Evolutionary conservation across 1,139 yeast genomes (phyloP), one percentile per base, ranked within the genome.

Genomic region (Pichia sp.): DNA sequence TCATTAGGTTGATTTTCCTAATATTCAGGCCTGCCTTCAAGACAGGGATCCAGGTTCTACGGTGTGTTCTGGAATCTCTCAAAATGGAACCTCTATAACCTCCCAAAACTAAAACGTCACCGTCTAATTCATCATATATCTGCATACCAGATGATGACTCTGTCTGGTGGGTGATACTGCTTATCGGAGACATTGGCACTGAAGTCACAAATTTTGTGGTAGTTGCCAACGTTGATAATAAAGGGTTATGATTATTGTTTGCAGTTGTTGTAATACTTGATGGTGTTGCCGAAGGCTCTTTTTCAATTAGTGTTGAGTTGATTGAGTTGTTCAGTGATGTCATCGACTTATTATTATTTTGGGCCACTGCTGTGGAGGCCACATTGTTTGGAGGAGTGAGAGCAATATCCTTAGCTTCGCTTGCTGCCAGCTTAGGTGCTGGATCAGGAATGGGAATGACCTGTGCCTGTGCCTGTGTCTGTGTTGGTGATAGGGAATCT

Each of bases 21-120:
- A 90, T 73, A 62, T 88, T 84, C 54, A 91, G 77, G 0, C 97
- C 96, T 0, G 95, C 96, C 64, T 87, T 86, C 36, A 90, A 68
- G 33, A 68, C 69, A 0, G 97, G 97, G 38, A 91, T 81, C 97
- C 97, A 91, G 1, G 87, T 80, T 51, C 93, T 74, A 58, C 84
- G 80, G 17, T 75, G 72, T 0, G 95, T 85, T 38, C 74, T 75
- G 0, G 80, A 66, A 63, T 88, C 95, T 49, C 95, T 70, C 54
- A 91, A 70, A n/a, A 86, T 79, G 33, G 91, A 83, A 1, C 97
- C 97, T 63, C 97, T 75, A 68, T 87, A 91, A 0, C 97, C 97
- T 3, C 97, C 97, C 70, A 91, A 59, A 1, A 91, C 75, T 1
- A 91, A 81, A 1, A 91, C 77, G 63, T 90, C 90, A 3, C 97